Percentiles rank a stretch among this genome's conserved stretches.
phyloP scores from a whole-genome alignment of 179 eudicot genomes.

The Corrigiola litoralis region DNA sequence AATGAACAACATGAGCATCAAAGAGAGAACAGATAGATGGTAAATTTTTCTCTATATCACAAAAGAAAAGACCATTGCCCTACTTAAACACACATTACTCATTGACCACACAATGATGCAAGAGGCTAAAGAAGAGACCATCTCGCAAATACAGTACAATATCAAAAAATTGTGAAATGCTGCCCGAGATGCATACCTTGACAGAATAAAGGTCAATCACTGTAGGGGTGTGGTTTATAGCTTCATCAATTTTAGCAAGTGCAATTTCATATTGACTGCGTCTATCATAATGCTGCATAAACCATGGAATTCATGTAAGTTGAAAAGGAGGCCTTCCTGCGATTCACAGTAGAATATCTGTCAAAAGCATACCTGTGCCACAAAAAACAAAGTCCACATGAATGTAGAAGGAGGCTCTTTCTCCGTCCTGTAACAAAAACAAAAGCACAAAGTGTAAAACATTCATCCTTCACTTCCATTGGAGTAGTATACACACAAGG shows the following conservation, averaged over 20 bases:
- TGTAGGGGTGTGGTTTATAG: conserved; percentile 90
- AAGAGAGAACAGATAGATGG: background rate
- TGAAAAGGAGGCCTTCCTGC: background rate
- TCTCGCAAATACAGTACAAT: background rate
- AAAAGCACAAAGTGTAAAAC: no score
- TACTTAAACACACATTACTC: background rate
- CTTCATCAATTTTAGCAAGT: conserved; percentile 85
- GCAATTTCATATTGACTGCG: conserved; percentile 72
- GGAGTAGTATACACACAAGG: no score
- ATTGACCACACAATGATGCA: background rate
- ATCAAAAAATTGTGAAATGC: background rate
- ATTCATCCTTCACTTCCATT: no score
- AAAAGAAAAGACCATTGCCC: background rate
- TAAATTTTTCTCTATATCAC: background rate
- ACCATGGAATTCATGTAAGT: background rate
- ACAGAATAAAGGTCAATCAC: conserved; percentile 91
- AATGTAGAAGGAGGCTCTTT: conserved; percentile 95
- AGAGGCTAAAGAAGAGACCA: background rate
- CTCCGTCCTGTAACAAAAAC: conserved; percentile 39
- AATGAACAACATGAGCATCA: background rate
- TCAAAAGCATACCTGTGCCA: conserved; percentile 74
- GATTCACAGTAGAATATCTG: background rate
- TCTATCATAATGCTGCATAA: conserved; percentile 89
- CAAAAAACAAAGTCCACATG: conserved; percentile 83
- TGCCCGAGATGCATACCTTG: conserved; percentile 53